Base-by-base conservation (phyloP, 1,139 yeast species). In the Nakaseomyces bracarensis region DNA sequence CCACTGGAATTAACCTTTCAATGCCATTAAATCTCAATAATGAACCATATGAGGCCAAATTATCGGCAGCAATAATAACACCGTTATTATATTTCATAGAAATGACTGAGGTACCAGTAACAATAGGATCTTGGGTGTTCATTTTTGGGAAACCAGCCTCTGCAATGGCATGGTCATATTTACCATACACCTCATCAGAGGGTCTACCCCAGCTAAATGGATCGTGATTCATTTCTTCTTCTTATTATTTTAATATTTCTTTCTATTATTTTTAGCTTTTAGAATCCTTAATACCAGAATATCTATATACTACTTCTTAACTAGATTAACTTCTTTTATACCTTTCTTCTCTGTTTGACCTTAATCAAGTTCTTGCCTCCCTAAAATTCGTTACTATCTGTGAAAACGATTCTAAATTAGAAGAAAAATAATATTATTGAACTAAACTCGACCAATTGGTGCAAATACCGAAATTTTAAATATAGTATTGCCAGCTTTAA, bases 171-270 rank as follows among this genome's bases (percentile, higher is more conserved):
- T 70, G 68, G 63, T 82, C 83, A 67, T 87, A 91, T 11, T 69
- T 63, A 13, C 98, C 98, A 58, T 91, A 91, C 3, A 79, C 72
- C 39, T 74, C 77, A 61, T 82, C 79, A 41, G 81, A 72, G 47
- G 97, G 97, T 67, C 96, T 83, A 16, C 97, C 98, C 98, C 98
- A 91, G 54, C 74, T 72, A 55, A 72, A 80, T 52, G 96, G 97
- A 71, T 83, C 85, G 86, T 91, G 97, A 60, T 91, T 84, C 98
- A 91, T 89, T 18, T 27, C n/a, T 7, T 7, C 25, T n/a, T 11
- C 11, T 31, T 10, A 14, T n/a, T n/a, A n/a, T n/a, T n/a, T n/a
- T n/a, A n/a, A n/a, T n/a, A 6, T n/a, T 21, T 23, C 3, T 9
- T 21, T 13, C 18, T 5, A 16, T 16, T 33, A 21, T 26, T 11